phyloP scores from a whole-genome alignment of 495 filamentous ascomycete species.

The Penicillium desertorum region DNA sequence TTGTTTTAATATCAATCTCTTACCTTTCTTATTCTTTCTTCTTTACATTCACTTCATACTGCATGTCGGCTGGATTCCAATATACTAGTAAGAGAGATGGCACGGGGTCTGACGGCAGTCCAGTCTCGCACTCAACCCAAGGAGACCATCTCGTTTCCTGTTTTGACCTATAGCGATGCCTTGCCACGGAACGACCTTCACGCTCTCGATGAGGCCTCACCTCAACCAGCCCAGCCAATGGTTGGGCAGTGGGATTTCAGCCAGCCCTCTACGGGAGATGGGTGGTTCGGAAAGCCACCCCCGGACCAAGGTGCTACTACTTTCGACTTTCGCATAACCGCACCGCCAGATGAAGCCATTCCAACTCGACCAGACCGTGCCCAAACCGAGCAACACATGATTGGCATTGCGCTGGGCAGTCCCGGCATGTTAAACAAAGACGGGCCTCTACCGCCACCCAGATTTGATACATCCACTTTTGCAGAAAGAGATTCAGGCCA shows the following conservation, averaged over 20 bases:
- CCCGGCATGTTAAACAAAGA: conserved; percentile 41
- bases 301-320: conserved; percentile 22
- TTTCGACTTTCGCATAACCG: conserved; percentile 42
- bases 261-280: conserved; percentile 26
- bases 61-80: conserved; percentile 5
- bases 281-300: conserved; percentile 21
- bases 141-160: conserved; percentile 37
- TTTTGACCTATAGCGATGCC: conserved; percentile 38
- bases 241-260: conserved; percentile 23
- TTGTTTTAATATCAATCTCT: conserved; percentile 14
- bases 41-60: neutral
- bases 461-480: conserved; percentile 22
- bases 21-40: neutral
- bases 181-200: conserved; percentile 36
- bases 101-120: conserved; percentile 31
- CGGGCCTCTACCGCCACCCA: conserved; percentile 21
- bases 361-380: conserved; percentile 16
- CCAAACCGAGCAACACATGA: conserved; percentile 35
- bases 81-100: conserved; percentile 24
- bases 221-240: conserved; percentile 12
- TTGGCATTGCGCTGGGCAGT: conserved; percentile 57
- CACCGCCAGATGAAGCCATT: conserved; percentile 32
- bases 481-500: conserved; percentile 26
- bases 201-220: conserved; percentile 12
- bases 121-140: conserved; percentile 30